These are phyloP conservation scores for Pseudogymnoascus sp. DNA, from an alignment of 2,329 filamentous ascomycete species.

Conservation along the genomic window DNA sequence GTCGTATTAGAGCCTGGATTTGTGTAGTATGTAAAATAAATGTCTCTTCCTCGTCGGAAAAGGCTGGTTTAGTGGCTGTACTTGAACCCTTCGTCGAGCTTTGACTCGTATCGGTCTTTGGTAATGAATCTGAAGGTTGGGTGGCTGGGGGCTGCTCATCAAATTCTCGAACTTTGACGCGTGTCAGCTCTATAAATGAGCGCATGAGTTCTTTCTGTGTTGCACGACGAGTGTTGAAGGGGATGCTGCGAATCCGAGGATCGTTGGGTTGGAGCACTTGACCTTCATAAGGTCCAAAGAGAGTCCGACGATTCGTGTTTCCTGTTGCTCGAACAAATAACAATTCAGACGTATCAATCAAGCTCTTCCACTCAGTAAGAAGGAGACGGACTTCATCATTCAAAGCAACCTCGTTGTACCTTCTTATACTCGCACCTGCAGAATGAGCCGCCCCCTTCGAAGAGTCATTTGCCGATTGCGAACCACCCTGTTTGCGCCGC, in stretches of 20 bases:
- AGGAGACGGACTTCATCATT: slow-evolving; percentile 80
- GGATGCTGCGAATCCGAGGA: slow-evolving; percentile 73
- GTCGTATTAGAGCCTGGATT: slow-evolving; percentile 76
- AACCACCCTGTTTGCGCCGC: slow-evolving; percentile 88
- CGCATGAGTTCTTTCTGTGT: slow-evolving; percentile 94
- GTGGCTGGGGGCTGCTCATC: slow-evolving; percentile 54
- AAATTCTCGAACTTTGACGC: slow-evolving; percentile 76
- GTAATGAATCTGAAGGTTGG: slow-evolving; percentile 40
- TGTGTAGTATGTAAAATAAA: slow-evolving; percentile 80
- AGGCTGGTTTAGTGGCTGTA: slow-evolving; percentile 52
- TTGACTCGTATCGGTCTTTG: slow-evolving; percentile 34
- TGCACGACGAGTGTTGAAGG: slow-evolving; percentile 84
- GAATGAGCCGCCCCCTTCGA: slow-evolving; percentile 93
- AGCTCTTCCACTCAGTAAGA: slow-evolving; percentile 72
- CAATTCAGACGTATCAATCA: slow-evolving; percentile 78
- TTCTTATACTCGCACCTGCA: slow-evolving; percentile 78
- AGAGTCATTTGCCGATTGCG: slow-evolving; percentile 88
- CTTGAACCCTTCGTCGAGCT: slow-evolving; percentile 38
- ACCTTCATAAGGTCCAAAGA: slow-evolving; percentile 87
- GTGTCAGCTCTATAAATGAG: slow-evolving; percentile 85
- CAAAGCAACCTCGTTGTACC: slow-evolving; percentile 90
- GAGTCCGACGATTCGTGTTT: slow-evolving; percentile 72
- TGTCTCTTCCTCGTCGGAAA: slow-evolving; percentile 76
- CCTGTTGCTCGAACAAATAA: slow-evolving; percentile 88
- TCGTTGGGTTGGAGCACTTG: slow-evolving; percentile 78